Evolutionary conservation across 345 rosid species (phyloP).

Genomic region (Citrus unshiu): DNA sequence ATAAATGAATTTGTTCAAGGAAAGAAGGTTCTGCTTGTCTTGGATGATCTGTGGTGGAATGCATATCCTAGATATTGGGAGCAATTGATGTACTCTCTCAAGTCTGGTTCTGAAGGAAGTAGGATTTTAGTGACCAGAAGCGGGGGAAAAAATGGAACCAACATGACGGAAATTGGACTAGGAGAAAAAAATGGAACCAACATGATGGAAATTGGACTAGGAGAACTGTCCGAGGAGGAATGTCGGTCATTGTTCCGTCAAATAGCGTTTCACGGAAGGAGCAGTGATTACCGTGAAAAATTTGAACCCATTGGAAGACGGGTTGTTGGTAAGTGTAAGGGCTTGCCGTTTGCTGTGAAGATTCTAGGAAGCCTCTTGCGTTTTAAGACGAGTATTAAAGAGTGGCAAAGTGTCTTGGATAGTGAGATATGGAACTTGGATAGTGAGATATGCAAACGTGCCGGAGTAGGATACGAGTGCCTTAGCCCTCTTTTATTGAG

Average conservation of each 20-base stretch:
- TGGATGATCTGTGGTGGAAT: background rate
- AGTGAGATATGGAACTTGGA: background rate
- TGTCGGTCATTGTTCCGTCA: background rate
- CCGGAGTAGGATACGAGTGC: rapidly evolving
- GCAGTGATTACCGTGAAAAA: background rate
- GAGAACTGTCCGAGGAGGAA: background rate
- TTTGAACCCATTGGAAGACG: background rate
- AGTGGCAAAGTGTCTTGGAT: background rate
- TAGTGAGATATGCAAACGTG: too few relatives aligned
- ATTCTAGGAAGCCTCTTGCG: background rate
- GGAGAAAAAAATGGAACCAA: background rate
- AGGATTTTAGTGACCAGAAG: background rate
- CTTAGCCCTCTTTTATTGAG: background rate
- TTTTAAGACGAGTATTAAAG: background rate
- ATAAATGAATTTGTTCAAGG: background rate
- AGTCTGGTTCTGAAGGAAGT: background rate
- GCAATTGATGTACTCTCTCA: background rate
- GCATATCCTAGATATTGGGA: background rate
- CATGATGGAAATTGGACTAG: background rate
- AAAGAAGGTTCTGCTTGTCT: background rate
- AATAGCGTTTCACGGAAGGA: background rate
- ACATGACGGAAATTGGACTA: background rate
- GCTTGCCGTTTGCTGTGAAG: background rate
- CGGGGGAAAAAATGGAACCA: background rate
- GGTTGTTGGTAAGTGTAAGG: background rate